phyloP scores from a whole-genome alignment of 139 green algal genomes.

The Coelastrella sp. region DNA sequence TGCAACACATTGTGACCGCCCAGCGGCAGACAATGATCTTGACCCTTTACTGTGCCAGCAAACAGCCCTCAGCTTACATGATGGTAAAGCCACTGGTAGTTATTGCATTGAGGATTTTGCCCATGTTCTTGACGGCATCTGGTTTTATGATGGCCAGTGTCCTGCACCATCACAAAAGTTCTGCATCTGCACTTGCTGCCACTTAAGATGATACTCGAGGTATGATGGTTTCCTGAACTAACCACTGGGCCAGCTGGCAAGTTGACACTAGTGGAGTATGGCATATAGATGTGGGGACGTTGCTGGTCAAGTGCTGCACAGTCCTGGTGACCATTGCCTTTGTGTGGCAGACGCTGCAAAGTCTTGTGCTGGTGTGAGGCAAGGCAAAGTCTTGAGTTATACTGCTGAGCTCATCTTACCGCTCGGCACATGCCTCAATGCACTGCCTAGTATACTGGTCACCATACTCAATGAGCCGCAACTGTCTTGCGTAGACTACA shows the following conservation, averaged over 20 bases:
- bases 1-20: background rate
- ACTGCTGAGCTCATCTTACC: conserved; percentile 44
- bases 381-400: background rate
- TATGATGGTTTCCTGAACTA: no score
- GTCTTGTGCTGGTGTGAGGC: background rate
- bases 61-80: conserved; percentile 23
- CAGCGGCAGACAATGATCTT: background rate
- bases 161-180: conserved; percentile 50
- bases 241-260: no score
- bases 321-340: background rate
- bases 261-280: no score
- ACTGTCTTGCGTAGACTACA: conserved; percentile 77
- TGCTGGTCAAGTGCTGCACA: background rate
- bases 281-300: background rate
- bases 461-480: conserved; percentile 81
- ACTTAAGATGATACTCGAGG: no score
- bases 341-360: background rate
- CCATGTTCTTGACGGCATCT: conserved; percentile 75
- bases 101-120: conserved; percentile 81
- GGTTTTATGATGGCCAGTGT: conserved; percentile 88
- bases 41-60: background rate
- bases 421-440: conserved; percentile 56
- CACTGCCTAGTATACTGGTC: conserved; percentile 76
- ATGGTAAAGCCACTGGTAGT: conserved; percentile 69
- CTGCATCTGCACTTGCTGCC: no score